Evolutionary conservation across 257 asterid genomes (phyloP), one percentile per base, ranked within the genome.

Genomic region (Hygrophila difformis): DNA sequence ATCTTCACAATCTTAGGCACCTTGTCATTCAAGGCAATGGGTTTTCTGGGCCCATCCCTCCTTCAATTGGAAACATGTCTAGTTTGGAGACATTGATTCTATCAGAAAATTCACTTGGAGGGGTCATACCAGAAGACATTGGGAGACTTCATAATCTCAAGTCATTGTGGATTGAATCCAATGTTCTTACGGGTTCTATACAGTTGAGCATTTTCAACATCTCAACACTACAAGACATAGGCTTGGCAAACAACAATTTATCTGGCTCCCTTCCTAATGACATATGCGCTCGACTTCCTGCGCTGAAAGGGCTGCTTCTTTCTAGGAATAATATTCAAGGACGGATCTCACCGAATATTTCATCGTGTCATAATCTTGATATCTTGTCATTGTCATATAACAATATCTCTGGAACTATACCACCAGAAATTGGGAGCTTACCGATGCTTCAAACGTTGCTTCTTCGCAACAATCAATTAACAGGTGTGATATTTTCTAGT

Each of bases 1-100:
- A 56, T 6, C 57, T 67, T 35, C 9, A 31, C 15, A 33, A 38
- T 2, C 22, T 66, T 46, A 44, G 43, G 26, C 2, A 1, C 3
- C 44, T 39, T 14, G 2, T 8, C 14, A 12, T 39, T 15, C 1
- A 39, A 2, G 44, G 44, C 6, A n/a, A 4, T 12, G 2, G 18
- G 14, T n/a, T n/a, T n/a, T n/a, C n/a, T n/a, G n/a, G n/a, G n/a
- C n/a, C 18, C 16, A 14, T 39, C 14, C 14, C 44, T 39, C 18
- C 44, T 39, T 39, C 8, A 18, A 14, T 39, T 12, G 14, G 7
- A 12, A n/a, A n/a, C n/a, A n/a, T n/a, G n/a, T n/a, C n/a, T n/a
- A n/a, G n/a, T 18, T n/a, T 39, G 14, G 16, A 6, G 16, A 14
- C 18, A 2, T 2, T 39, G 4, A n/a, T 5, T n/a, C 14, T 39